Conservation (phyloP, 1,284 basidiomycete species). For the Marasmius fiardii region DNA sequence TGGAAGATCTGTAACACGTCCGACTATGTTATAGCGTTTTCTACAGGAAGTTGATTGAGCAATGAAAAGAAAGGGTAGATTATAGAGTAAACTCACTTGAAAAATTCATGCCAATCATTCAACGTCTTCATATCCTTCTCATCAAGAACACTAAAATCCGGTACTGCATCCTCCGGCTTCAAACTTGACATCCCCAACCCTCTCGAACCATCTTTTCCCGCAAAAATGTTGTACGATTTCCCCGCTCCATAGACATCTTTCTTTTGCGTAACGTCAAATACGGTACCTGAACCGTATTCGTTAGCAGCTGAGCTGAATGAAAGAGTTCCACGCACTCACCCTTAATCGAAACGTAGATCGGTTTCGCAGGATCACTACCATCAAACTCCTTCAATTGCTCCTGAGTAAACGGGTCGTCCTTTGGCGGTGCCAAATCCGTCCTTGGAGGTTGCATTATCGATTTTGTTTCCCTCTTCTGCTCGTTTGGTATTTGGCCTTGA, state of each 20-base stretch:
- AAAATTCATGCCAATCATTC: constrained; percentile 87
- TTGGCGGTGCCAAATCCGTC: constrained; percentile 68
- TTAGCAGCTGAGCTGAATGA: not conserved
- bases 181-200: constrained; percentile 86
- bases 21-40: constrained; percentile 84
- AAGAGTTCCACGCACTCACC: constrained; percentile 40
- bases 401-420: constrained; percentile 72
- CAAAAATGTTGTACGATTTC: constrained; percentile 69
- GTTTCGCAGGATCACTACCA: constrained; percentile 59
- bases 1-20: constrained; percentile 25
- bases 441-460: constrained; percentile 68
- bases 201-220: constrained; percentile 88
- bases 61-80: not conserved
- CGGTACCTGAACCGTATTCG: constrained; percentile 59
- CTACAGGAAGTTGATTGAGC: constrained; percentile 29
- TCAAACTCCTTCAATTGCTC: constrained; percentile 69
- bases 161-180: constrained; percentile 82
- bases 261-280: constrained; percentile 85
- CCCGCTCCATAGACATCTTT: constrained; percentile 79
- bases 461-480: constrained; percentile 36
- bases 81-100: constrained; percentile 32
- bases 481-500: constrained; percentile 1
- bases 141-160: constrained; percentile 81
- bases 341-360: constrained; percentile 89
- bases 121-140: constrained; percentile 81